Evolutionary conservation across 371 early-diverging fungal species (phyloP).

Genomic region (Lichtheimia ornata): DNA sequence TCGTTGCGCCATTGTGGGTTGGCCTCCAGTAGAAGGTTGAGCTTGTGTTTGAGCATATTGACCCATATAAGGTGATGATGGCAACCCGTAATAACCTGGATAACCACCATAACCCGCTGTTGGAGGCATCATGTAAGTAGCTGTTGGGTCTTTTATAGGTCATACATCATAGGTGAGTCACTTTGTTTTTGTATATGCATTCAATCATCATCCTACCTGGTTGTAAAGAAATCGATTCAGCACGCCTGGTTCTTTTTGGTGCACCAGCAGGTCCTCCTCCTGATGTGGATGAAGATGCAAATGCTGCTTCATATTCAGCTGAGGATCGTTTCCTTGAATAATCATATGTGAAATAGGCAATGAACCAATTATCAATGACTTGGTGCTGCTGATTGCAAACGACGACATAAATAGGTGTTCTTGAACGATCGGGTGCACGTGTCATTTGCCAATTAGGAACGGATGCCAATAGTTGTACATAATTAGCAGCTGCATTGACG

Average conservation of each 20-base stretch:
- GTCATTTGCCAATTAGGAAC: slow-evolving; percentile 26
- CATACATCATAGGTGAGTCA: no score
- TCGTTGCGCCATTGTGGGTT: slow-evolving; percentile 5
- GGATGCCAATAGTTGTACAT: slow-evolving; percentile 14
- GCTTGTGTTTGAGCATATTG: slow-evolving; percentile 12
- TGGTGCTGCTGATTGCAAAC: slow-evolving; percentile 13
- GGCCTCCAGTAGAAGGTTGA: slow-evolving; percentile 6
- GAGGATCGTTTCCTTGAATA: slow-evolving; percentile 25
- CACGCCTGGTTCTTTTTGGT: slow-evolving; percentile 7
- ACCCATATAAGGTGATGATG: slow-evolving; percentile 13
- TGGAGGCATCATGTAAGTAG: slow-evolving; percentile 8
- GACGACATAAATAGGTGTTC: slow-evolving; percentile 25
- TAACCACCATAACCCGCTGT: slow-evolving; percentile 12
- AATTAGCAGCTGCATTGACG: slow-evolving; percentile 18
- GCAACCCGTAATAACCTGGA: slow-evolving; percentile 18
- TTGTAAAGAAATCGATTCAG: slow-evolving; percentile 11
- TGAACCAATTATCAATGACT: slow-evolving; percentile 28
- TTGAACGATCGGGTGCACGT: slow-evolving; percentile 17
- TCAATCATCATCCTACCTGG: background rate
- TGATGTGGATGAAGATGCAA: background rate
- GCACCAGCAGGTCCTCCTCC: background rate
- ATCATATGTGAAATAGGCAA: slow-evolving; percentile 25
- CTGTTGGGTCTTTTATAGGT: slow-evolving; percentile 4
- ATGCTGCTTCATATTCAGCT: slow-evolving; percentile 15
- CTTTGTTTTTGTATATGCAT: no score